Evolutionary conservation across 306 rosid species (phyloP), one percentile per base, ranked within the genome.

Genomic region (Boehmeria nivea): DNA sequence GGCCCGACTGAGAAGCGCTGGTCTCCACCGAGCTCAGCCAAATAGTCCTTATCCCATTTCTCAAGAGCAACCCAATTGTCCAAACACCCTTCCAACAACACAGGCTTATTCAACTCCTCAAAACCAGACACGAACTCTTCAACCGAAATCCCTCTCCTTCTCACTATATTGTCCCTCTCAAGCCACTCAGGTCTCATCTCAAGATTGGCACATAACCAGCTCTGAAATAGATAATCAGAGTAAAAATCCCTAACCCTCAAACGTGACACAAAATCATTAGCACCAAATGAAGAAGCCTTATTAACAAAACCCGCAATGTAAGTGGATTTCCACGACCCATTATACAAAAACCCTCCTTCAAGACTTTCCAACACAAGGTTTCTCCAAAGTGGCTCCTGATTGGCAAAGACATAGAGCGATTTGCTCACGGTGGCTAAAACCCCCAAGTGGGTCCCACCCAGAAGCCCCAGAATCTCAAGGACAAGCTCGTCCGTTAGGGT

Each of bases 121-220:
- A 84, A 91, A 22, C 63, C 64, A 44, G 61, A 51, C 45, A 87
- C 76, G 47, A 91, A 91, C 12, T 91, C 96, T 39, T 82, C 89
- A 69, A 91, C 78, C 2, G 93, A 91, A 78, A 91, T 82, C 12
- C 85, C 95, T 26, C 62, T 84, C 65, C 75, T 87, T 26, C 95
- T 26, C 40, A 62, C 53, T 43, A 87, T 79, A 68, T 82, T 87
- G 77, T 87, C 95, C 65, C 85, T 87, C 68, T 80, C 82, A 57
- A 82, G 83, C 98, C 98, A 87, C 46, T 87, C 93, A 0, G 83
- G 77, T 56, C 87, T 91, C 95, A 87, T 82, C 71, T 91, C 98
- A 23, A 91, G 95, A 67, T 81, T 91, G 57, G 96, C 98, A 77
- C 96, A 87, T 43, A 91, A 86, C 98, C 98, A 91, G 64, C 98